phyloP scores from a whole-genome alignment of 148 eudicot species.

The Rhododendron simsii region DNA sequence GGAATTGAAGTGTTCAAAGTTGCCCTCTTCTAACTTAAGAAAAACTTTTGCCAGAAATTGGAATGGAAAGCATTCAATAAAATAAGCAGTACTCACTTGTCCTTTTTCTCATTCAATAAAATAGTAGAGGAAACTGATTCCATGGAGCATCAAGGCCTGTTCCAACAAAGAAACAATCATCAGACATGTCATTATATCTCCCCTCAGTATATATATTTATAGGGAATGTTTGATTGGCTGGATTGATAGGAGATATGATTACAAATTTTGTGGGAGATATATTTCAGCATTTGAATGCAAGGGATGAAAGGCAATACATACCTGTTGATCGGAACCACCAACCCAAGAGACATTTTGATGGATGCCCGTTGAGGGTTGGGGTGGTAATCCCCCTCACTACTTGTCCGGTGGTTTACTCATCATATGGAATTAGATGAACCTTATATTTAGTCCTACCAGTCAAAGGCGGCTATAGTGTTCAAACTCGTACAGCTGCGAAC shows the following conservation, averaged over 20 bases:
- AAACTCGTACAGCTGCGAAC: slow-evolving; percentile 17
- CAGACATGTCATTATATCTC: slow-evolving; percentile 45
- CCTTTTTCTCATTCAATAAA: slow-evolving; percentile 24
- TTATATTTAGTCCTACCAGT: neutral
- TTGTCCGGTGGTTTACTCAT: neutral
- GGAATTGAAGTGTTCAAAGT: neutral
- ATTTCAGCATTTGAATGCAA: neutral
- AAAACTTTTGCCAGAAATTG: neutral
- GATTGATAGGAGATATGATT: neutral
- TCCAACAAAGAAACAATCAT: slow-evolving; percentile 34
- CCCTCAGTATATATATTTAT: slow-evolving; percentile 31
- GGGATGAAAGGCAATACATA: neutral
- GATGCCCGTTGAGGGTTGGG: neutral
- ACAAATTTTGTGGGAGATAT: neutral
- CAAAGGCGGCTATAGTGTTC: neutral
- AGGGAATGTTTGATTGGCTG: neutral
- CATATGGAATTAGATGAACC: slow-evolving; percentile 8
- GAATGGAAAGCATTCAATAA: neutral
- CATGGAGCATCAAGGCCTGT: slow-evolving; percentile 46
- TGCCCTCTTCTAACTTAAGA: neutral
- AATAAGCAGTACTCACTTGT: slow-evolving; percentile 37
- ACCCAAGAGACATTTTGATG: neutral
- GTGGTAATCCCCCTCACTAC: neutral
- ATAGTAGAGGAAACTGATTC: slow-evolving; percentile 26
- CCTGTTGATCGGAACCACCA: neutral